A percentile compares a stretch with the other conserved stretches of the same genome.
phyloP scores from a whole-genome alignment of 345 rosid species.

The Citrus sinensis region DVS_A1.0 CM039163.1:50205001-50205500 shows the following conservation, averaged over 20 bases:
- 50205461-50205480: too few relatives aligned
- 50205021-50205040: constrained; percentile 12
- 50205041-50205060: constrained; percentile 83
- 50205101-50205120: constrained; percentile 27
- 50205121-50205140: too few relatives aligned
- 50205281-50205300: constrained; percentile 53
- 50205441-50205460: background rate
- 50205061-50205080: constrained; percentile 27
- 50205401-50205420: constrained; percentile 10
- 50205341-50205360: constrained; percentile 43
- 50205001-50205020: background rate
- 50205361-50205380: constrained; percentile 37
- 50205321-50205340: constrained; percentile 62
- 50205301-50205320: constrained; percentile 29
- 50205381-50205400: constrained; percentile 41
- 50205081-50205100: too few relatives aligned
- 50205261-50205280: constrained; percentile 33
- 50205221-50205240: background rate
- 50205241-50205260: background rate
- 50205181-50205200: background rate
- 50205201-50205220: background rate
- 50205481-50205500: background rate
- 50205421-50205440: background rate
- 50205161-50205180: background rate
- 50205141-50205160: background rate